Evolutionary conservation across 1,284 basidiomycete genomes (phyloP), one percentile per base, ranked within the genome.

Genomic region (Blastosporella zonata): DNA sequence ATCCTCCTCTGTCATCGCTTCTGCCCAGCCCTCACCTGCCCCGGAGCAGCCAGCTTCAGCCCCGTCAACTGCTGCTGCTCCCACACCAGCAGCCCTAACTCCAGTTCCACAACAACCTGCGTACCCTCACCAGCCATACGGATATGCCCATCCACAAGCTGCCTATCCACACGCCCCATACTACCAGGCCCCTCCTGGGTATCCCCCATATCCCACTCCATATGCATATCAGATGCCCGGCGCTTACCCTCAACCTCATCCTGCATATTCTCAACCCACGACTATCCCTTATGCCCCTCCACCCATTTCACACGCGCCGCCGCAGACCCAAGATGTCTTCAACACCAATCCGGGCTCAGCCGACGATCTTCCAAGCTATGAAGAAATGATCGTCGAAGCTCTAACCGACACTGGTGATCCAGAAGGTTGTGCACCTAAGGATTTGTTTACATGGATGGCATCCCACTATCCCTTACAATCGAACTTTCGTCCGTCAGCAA

Each of bases 371-470:
- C 89, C 89, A 8, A 87, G 84, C 53, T 91, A 91, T 52, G 88
- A 91, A 59, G 87, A 90, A 55, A 91, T 91, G 89, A 86, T 91
- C 28, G 87, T 85, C 6, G 84, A 88, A 60, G 87, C 87, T 0
- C 68, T 91, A 18, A 62, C 69, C 21, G 84, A 82, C 47, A 73
- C 77, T 38, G 71, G 53, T 8, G 84, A 88, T 49, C 71, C 79
- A 4, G 84, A 89, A 38, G 89, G 89, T 12, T 78, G 78, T 41
- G 82, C 82, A 6, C 88, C 88, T n/a, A 91, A 89, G 60, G 81
- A 82, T 55, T 61, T 91, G 25, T 91, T 88, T 63, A 71, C 78
- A 6, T 88, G 85, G 84, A 91, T 91, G 84, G 81, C 82, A 2
- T 69, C 76, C 39, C 75, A 79, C 35, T 91, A 89, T 63, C 88